Conservation (phyloP, 139 green algal species). For the Coccomyxa sp. region DNA sequence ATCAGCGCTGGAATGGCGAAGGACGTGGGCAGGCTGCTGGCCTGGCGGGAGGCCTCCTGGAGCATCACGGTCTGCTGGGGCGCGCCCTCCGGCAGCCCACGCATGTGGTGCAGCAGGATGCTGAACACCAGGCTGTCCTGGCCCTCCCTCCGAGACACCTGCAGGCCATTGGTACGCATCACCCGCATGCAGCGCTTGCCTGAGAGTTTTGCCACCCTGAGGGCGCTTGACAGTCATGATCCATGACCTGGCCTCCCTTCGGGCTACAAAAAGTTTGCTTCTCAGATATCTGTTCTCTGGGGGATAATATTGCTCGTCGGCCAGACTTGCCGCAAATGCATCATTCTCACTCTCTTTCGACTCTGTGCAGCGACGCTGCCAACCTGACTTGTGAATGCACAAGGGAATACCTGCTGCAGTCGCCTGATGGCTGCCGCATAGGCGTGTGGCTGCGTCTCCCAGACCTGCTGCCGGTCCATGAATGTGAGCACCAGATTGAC, state of each 20-base stretch:
- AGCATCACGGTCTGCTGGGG: constrained; percentile 23
- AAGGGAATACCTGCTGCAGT: background rate
- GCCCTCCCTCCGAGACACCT: constrained; percentile 37
- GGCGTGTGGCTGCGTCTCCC: constrained; percentile 19
- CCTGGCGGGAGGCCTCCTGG: constrained; percentile 13
- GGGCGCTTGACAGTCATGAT: background rate
- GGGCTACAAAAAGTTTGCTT: background rate
- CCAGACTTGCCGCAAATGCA: background rate
- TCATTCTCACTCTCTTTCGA: background rate
- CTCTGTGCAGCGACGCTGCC: background rate
- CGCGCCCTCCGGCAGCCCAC: background rate
- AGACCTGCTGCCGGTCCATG: constrained; percentile 26
- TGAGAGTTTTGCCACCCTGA: background rate
- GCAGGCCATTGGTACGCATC: background rate
- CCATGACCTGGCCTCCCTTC: background rate
- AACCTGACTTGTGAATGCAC: background rate
- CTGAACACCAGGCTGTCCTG: constrained; percentile 43
- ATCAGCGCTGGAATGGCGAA: constrained; percentile 31
- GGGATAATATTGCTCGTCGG: no score
- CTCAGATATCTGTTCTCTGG: no score
- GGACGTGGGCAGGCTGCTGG: constrained; percentile 14
- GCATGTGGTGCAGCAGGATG: constrained; percentile 30
- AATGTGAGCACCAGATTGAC: constrained; percentile 32
- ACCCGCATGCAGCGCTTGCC: background rate
- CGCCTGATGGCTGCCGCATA: constrained; percentile 7